Base-by-base conservation (phyloP, 148 eudicot species). In the Cornus controversa region DNA sequence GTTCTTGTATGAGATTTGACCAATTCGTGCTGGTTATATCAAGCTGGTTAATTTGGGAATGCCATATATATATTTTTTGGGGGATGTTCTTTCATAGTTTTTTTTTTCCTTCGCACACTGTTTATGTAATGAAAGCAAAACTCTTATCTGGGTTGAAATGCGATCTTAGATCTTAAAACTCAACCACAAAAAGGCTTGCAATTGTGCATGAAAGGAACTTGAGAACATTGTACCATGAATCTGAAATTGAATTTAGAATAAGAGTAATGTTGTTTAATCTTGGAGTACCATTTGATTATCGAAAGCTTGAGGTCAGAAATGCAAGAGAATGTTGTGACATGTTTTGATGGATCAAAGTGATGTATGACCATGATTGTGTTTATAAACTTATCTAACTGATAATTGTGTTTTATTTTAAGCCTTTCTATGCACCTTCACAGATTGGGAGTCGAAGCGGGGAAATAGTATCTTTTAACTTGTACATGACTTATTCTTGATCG, bases 1-100 rank as follows among this genome's bases (percentile, higher is more conserved):
- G 81, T 80, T 78, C 76, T 75, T 87, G 81, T 87, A 81, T 74
- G 87, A 84, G 28, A 81, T 86, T 50, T 25, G n/a, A 66, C 42
- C 16, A 47, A 42, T 1, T 66, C 60, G 10, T 66, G 69, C 54
- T 37, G 77, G 31, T 18, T 18, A 50, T 50, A 31, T 31, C 76
- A 40, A 69, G 50, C 50, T 23, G 10, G 34, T 37, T 50, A 40
- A 40, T 40, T 40, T 9, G 45, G 10, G 57, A 16, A 50, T 13
- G 4, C 1, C 57, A 50, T 1, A 45, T 2, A 45, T 2, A 31
- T 2, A 31, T 31, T 31, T 31, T 5, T 4, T 45, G 13, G 57
- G 18, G 3, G 57, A 13, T 11, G 5, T 50, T 50, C 57, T 50
- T 50, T 50, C 57, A 13, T 50, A 50, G 18, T 13, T 50, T 50